Base-by-base conservation (phyloP, 1,284 basidiomycete species). In the Meripilus lineatus region DNA sequence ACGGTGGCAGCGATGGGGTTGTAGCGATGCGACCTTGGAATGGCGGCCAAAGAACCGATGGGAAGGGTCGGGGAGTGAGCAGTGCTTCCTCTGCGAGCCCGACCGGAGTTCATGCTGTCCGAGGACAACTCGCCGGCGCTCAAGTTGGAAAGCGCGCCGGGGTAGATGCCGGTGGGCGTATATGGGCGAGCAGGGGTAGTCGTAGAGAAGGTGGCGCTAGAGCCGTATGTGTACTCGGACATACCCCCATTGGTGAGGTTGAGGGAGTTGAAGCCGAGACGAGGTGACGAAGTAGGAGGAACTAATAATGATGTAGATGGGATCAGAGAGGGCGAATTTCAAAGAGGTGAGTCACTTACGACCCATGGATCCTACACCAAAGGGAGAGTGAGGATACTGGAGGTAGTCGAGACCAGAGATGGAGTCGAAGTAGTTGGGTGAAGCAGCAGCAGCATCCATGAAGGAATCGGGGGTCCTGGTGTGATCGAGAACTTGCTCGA, bases 11-110 rank as follows among this genome's bases (percentile, higher is more conserved):
- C 64, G 57, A 88, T 77, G 5, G 84, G 84, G 68, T 85, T 85
- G 73, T 76, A 87, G 53, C 84, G 82, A 55, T 81, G 71, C 26
- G 83, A 83, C 52, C 81, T 71, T 15, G 84, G 83, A 26, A 86
- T 74, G 32, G 80, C 69, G 17, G 82, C 74, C 49, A 80, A 44
- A 67, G 68, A 50, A 48, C 77, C 67, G 47, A 65, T 72, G 24
- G 83, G 82, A 14, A 85, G 73, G 33, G 76, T 72, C 32, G 83
- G 78, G 26, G 83, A 81, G 56, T 75, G 71, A 22, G 76, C 75
- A 50, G 77, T 75, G 56, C 77, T 79, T 55, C 78, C 78, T 48
- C 82, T 82, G 62, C 81, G 81, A 56, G 73, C 74, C 46, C 81
- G 71, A 55, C 72, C 75, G 46, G 83, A 81, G 50, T 72, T 67